These are phyloP conservation scores for Boletus vinaceobasis DNA, from an alignment of 768 basidiomycete genomes.

Conservation along the genomic window DNA sequence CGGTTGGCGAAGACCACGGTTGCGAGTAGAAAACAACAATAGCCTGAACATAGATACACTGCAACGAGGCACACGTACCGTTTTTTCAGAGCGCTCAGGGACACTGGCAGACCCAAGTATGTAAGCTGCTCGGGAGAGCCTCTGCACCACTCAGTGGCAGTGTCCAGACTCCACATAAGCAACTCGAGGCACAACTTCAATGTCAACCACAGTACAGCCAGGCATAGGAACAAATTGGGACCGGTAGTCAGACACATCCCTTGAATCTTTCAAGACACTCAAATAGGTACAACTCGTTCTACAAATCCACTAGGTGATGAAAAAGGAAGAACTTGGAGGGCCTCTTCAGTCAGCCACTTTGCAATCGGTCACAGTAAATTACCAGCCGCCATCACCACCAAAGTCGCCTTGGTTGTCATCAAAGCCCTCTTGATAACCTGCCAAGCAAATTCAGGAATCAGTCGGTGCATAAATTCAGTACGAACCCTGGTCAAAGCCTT, in stretches of 20 bases:
- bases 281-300: slow-evolving; percentile 2
- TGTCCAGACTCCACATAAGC: too few species aligned
- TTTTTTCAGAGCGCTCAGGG: neutral
- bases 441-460: slow-evolving; percentile 6
- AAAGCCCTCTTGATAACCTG: slow-evolving; percentile 33
- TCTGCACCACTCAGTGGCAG: too few species aligned
- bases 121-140: neutral
- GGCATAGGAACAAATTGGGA: neutral
- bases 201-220: neutral
- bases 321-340: neutral
- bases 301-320: slow-evolving; percentile 17
- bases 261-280: neutral
- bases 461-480: slow-evolving; percentile 1
- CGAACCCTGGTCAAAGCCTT: slow-evolving; percentile 37
- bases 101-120: neutral
- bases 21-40: neutral
- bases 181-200: neutral
- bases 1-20: neutral
- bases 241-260: neutral
- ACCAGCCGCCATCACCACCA: slow-evolving; percentile 3
- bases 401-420: slow-evolving; percentile 2
- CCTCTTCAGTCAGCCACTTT: neutral
- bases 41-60: neutral
- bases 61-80: neutral
- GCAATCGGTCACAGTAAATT: neutral